Percentiles rank a stretch among this genome's conserved stretches.
These are phyloP conservation scores for Capsicum pubescens DNA, from an alignment of 257 asterid species.

Conservation along the genomic window DNA sequence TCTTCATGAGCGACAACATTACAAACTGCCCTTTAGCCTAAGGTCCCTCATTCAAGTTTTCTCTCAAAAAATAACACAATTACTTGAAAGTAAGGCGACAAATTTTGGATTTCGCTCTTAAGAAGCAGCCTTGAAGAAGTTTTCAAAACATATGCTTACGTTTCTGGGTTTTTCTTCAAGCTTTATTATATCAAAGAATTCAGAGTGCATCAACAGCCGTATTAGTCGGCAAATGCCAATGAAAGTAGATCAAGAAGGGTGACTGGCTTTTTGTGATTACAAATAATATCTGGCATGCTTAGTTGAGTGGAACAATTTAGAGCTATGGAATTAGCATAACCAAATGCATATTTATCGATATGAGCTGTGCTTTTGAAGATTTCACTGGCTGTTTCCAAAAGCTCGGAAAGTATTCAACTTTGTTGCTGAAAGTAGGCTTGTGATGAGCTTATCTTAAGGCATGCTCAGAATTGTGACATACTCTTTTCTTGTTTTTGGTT, in stretches of 20 bases:
- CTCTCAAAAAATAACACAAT: too few species aligned
- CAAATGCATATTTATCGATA: constrained; percentile 29
- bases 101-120: background rate
- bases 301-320: constrained; percentile 35
- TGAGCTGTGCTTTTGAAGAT: constrained; percentile 38
- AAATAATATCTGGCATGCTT: constrained; percentile 31
- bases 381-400: constrained; percentile 17
- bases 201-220: constrained; percentile 31
- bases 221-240: constrained; percentile 12
- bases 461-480: constrained; percentile 2
- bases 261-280: constrained; percentile 36
- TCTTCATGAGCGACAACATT: too few species aligned
- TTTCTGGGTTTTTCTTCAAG: background rate
- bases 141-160: constrained; percentile 32
- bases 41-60: too few species aligned
- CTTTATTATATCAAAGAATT: constrained; percentile 28
- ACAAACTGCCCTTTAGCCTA: too few species aligned
- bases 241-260: constrained; percentile 30
- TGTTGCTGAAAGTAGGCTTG: constrained; percentile 2
- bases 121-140: constrained; percentile 31
- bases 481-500: background rate
- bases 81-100: too few species aligned
- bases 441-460: background rate
- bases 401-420: background rate
- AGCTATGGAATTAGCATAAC: constrained; percentile 36